Base-by-base conservation (phyloP, 495 filamentous ascomycete genomes). In the Lentithecium fluviatile region DNA sequence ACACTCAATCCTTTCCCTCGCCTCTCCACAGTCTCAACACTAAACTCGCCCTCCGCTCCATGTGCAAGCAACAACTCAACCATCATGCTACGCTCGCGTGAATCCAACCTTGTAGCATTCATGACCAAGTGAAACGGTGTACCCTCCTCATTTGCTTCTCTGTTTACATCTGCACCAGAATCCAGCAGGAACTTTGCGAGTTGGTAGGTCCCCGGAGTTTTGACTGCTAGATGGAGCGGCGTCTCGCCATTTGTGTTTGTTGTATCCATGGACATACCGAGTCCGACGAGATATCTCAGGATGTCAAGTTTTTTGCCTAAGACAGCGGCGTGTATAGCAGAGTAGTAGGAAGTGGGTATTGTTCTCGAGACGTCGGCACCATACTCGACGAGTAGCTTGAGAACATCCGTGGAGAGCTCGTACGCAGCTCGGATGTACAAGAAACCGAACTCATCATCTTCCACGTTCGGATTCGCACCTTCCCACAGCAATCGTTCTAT, bases 1-100 rank as follows among this genome's bases (percentile, higher is more conserved):
- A 63, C 53, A 43, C n/a, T 24, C 13, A 63, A 21, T 13, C 60
- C 60, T 46, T 63, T 63, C 46, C 53, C 53, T 21, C 60, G 12
- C 26, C 51, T 38, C 21, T 8, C 25, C 0, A 19, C 2, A 0
- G 25, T 10, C 24, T 42, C 34, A 2, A 10, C 5, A 8, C 43
- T 43, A 21, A 52, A 17, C n/a, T 59, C 47, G 7, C 59, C 59
- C 45, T 52, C 60, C 10, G 52, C 60, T 8, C 60, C 60, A 63
- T 63, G 47, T 23, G 45, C 52, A 34, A 52, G 21, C 23, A 63
- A 24, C 29, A 63, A 38, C 40, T 63, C 60, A 2, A 57, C 60
- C 52, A 63, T 52, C 37, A 42, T 51, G 25, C 34, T 57, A 11
- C 60, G 10, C 45, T 63, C 60, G 37, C 53, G 45, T 6, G 42